Evolutionary conservation across 1,284 basidiomycete species (phyloP), one percentile per base, ranked within the genome.

Genomic region (Irpex lacteus): DNA sequence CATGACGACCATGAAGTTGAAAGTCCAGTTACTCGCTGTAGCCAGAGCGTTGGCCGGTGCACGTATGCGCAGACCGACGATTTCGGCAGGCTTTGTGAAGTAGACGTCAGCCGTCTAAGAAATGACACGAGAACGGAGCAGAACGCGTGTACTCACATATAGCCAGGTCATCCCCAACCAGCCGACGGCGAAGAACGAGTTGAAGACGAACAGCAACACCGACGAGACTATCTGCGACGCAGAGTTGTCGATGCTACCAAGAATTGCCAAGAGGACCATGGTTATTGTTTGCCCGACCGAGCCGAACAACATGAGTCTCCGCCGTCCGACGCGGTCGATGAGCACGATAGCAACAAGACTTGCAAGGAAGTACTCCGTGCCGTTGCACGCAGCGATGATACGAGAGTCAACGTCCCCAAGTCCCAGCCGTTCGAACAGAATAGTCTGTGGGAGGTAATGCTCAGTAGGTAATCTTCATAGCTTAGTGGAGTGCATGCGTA

Each of bases 161-260:
- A 89, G 75, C 85, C 87, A 88, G 4, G 88, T 87, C 85, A 90
- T 89, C 26, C 87, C 87, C 72, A 89, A 82, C 88, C 87, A 90
- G 44, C 88, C 89, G 62, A 90, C 79, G 0, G 87, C 87, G 74
- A 90, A 90, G 77, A 87, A 87, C 47, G 89, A 82, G 70, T 90
- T 89, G 76, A 89, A 91, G 38, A 88, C 75, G 73, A 88, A 90
- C 69, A 87, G 81, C 72, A 90, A 81, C 7, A 85, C 82, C 1
- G 85, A 80, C 38, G 85, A 86, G 11, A 83, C 80, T 62, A 87
- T 75, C 59, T 84, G 81, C 1, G 83, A 73, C 0, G 80, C 80
- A 3, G 70, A 73, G 56, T 76, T 82, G 66, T 82, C 76, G 66
- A 85, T 76, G 61, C 76, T 79, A 4, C 84, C 85, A 19, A 88